Evolutionary conservation across 441 rosid genomes (phyloP).

Genomic region (Erysimum pusillum): DNA sequence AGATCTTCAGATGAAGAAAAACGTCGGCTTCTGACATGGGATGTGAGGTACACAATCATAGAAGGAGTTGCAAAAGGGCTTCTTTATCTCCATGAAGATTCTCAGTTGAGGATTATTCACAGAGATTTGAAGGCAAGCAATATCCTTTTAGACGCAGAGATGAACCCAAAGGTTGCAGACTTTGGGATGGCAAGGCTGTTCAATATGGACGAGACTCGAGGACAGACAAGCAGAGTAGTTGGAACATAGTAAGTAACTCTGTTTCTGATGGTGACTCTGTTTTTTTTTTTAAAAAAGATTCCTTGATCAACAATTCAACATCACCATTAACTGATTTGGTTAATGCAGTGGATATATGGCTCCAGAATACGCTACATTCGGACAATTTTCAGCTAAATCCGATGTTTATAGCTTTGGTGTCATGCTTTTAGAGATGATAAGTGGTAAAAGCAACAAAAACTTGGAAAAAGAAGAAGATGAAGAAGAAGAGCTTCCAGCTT

Average conservation of each 20-base stretch:
- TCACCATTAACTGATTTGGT: not conserved
- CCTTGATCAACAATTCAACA: not conserved
- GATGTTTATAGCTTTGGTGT: constrained; percentile 30
- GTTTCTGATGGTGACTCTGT: not conserved
- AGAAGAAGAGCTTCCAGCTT: constrained; percentile 23
- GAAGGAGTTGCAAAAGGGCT: constrained; percentile 45
- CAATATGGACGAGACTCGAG: constrained; percentile 45
- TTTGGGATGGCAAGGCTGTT: constrained; percentile 51
- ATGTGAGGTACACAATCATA: constrained; percentile 38
- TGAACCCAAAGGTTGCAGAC: constrained; percentile 47
- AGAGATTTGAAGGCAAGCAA: constrained; percentile 49
- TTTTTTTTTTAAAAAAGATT: not conserved
- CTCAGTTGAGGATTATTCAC: constrained; percentile 43
- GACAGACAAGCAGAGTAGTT: constrained; percentile 47
- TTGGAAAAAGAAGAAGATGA: not conserved
- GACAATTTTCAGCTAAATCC: constrained; percentile 23
- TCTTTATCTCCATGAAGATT: constrained; percentile 49
- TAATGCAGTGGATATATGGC: constrained; percentile 42
- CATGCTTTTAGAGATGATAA: constrained; percentile 22
- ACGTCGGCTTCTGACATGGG: constrained; percentile 43
- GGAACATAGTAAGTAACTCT: constrained; percentile 44
- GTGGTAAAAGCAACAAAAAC: constrained; percentile 9
- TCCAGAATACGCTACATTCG: constrained; percentile 14
- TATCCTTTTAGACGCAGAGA: constrained; percentile 46
- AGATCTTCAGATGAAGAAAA: constrained; percentile 33